Evolutionary conservation across 2,329 filamentous ascomycete genomes (phyloP), one percentile per base, ranked within the genome.

Genomic region (Botrytis cinerea): DNA sequence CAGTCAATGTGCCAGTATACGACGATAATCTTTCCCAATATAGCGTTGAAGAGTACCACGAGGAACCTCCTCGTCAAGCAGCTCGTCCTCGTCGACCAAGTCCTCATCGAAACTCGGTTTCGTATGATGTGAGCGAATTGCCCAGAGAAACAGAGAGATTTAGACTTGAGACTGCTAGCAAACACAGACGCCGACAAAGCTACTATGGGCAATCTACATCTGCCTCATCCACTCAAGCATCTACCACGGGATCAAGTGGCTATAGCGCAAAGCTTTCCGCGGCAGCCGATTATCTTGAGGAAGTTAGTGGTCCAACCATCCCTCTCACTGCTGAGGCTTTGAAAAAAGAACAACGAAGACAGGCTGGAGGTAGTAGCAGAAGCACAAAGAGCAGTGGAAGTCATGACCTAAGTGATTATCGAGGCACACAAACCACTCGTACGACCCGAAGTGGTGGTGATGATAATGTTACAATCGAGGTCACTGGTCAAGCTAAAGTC

Each of bases 351-450:
- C 76, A 87, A 84, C 79, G 86, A 84, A 62, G 70, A 76, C 82
- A 82, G 38, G 84, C 64, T 54, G 78, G 81, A 79, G 71, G 84
- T 82, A 75, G 85, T 83, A 74, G 84, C 83, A 10, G 88, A 85
- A 82, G 89, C 86, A 57, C 90, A 85, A 70, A 86, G 86, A 75
- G 90, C 86, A 83, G 89, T 85, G 75, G 85, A 35, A 91, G 89
- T 79, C 88, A 85, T 61, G 89, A 91, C 77, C 89, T 91, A 73
- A 91, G 89, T 81, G 89, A 90, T 73, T 90, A 87, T 80, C 86
- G 85, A 76, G 87, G 87, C 75, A 90, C 88, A 71, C 87, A 87
- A 43, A 89, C 89, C 0, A 91, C 89, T 20, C 85, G 87, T 59
- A 88, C 89, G 16, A 91, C 89, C 6, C 73, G 80, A 71, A 80